Evolutionary conservation across 768 basidiomycete species (phyloP).

Genomic region (Tulasnella calospora): DNA sequence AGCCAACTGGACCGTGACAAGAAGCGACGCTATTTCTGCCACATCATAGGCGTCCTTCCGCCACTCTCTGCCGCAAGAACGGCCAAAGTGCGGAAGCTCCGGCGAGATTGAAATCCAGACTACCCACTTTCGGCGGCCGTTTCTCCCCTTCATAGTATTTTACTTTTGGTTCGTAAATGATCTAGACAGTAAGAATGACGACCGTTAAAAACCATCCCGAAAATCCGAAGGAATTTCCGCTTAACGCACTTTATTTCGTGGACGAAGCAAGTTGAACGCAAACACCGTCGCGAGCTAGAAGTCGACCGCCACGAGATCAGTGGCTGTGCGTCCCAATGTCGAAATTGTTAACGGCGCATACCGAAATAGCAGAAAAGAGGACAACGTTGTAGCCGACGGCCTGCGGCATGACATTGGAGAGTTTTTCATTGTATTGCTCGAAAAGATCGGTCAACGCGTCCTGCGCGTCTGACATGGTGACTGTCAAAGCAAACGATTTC

Average conservation of each 20-base stretch:
- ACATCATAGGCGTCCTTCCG: not conserved
- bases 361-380: slow-evolving; percentile 38
- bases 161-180: slow-evolving; percentile 85
- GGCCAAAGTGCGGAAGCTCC: not conserved
- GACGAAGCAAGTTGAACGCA: slow-evolving; percentile 77
- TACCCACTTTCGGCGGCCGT: slow-evolving; percentile 46
- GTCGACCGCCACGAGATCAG: not conserved
- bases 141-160: slow-evolving; percentile 81
- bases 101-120: not conserved
- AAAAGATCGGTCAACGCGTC: slow-evolving; percentile 28
- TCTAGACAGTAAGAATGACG: slow-evolving; percentile 40
- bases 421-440: slow-evolving; percentile 33
- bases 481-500: not conserved
- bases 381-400: slow-evolving; percentile 39
- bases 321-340: not conserved
- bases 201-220: not conserved
- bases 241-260: slow-evolving; percentile 70
- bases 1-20: not conserved
- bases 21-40: not conserved
- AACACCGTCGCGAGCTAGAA: slow-evolving; percentile 36
- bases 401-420: slow-evolving; percentile 36
- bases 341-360: slow-evolving; percentile 24
- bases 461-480: not conserved
- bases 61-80: not conserved
- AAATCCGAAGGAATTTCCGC: not conserved